These are phyloP conservation scores for Boletus bicolor DNA, from an alignment of 768 basidiomycete species.

Conservation along the genomic window DNA sequence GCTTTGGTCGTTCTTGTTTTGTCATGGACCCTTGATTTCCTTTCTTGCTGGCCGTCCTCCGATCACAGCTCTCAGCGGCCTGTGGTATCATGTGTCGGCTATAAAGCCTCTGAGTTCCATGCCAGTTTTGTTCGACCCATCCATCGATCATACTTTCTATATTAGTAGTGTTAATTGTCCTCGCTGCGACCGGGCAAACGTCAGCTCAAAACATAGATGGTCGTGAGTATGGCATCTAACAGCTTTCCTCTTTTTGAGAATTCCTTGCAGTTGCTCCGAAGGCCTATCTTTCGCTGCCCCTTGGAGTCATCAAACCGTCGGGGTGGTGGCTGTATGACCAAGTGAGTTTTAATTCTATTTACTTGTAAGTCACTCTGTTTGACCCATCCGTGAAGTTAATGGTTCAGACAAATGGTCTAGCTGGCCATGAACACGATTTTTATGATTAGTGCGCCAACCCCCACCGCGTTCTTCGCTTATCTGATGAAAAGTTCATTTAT, in stretches of 20 bases:
- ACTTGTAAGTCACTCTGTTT: not conserved
- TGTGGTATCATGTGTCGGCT: no score
- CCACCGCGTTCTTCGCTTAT: not conserved
- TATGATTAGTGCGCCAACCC: not conserved
- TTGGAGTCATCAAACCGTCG: not conserved
- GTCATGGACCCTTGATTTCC: no score
- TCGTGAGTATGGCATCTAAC: not conserved
- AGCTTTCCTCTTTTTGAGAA: not conserved
- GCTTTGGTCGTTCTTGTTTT: no score
- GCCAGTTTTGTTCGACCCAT: no score
- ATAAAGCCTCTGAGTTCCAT: no score
- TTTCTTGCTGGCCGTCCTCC: no score
- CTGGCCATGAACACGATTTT: not conserved
- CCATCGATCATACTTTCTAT: not conserved
- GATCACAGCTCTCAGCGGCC: no score
- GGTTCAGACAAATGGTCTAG: constrained; percentile 1
- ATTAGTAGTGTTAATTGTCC: not conserved
- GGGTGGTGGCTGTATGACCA: constrained; percentile 1
- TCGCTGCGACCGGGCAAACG: not conserved
- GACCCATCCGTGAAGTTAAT: not conserved
- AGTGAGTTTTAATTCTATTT: not conserved
- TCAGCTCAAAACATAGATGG: not conserved
- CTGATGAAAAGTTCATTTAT: not conserved
- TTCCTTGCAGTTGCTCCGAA: not conserved
- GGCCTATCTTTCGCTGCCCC: not conserved